Evolutionary conservation across 2,329 filamentous ascomycete species (phyloP), one percentile per base, ranked within the genome.

Genomic region (Hymenoscyphus scutula): DNA sequence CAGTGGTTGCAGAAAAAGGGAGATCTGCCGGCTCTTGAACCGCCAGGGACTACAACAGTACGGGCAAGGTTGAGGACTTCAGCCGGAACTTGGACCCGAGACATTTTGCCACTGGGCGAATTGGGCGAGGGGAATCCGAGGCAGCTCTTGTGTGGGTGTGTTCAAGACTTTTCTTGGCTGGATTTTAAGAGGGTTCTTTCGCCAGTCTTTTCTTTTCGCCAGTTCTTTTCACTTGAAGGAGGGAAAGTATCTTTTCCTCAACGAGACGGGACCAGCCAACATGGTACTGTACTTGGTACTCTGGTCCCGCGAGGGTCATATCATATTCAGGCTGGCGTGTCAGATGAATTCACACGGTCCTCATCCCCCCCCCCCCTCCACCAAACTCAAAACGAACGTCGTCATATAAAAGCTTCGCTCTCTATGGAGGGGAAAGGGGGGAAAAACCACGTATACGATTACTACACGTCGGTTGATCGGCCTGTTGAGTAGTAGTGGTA

Each of bases 381-480:
- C 53, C 25, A 54, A 54, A 54, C 53, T 54, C 53, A 54, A 54
- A 54, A 54, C 25, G 53, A 32, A 54, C 53, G 53, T 54, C 53
- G 53, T 54, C 53, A 29, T 54, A 54, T 54, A 30, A 54, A 54
- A 17, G 53, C 15, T 30, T 53, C 8, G 5, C 25, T 30, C 8
- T 54, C 51, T 15, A n/a, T 54, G 19, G 15, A 19, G 23, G 4
- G 15, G 45, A 37, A n/a, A n/a, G n/a, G n/a, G n/a, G 11, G 13
- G 13, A 37, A 4, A 13, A 37, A 37, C 13, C 45, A 51, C 45
- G 45, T 51, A 51, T 4, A 25, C 19, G 19, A 51, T 51, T 51
- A 11, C 45, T 51, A 51, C 45, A 25, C 19, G 45, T 51, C 45
- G 45, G 23, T 25, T 51, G 45, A 51, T 51, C 8, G 45, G 23